These are phyloP conservation scores for Rhizopus arrhizus DNA, from an alignment of 371 early-diverging fungal species.

Conservation along the genomic window DNA sequence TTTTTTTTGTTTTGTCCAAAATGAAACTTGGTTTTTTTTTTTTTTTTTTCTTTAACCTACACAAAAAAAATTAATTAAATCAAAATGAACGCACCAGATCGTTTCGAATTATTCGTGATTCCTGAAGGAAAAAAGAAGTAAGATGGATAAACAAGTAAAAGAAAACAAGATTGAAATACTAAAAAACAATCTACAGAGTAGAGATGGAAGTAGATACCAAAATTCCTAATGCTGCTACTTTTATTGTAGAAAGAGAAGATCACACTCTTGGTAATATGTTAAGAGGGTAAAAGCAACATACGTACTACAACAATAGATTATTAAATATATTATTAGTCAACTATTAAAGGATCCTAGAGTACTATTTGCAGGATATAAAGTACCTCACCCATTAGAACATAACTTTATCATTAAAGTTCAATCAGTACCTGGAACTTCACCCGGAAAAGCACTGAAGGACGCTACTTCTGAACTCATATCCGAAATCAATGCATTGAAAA, in stretches of 20 bases:
- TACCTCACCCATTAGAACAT: slow-evolving; percentile 98
- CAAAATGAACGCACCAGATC: slow-evolving; percentile 89
- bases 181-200: slow-evolving; percentile 54
- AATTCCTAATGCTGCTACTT: slow-evolving; percentile 93
- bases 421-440: slow-evolving; percentile 84
- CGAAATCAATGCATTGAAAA: slow-evolving; percentile 80
- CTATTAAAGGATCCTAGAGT: slow-evolving; percentile 91
- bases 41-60: no score
- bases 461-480: slow-evolving; percentile 79
- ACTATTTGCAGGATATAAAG: slow-evolving; percentile 95
- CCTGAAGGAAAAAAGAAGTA: slow-evolving; percentile 91
- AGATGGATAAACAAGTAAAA: slow-evolving; percentile 3
- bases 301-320: neutral
- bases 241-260: slow-evolving; percentile 94
- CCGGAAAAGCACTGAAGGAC: slow-evolving; percentile 77
- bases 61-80: no score
- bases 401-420: slow-evolving; percentile 88
- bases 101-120: slow-evolving; percentile 86
- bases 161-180: neutral
- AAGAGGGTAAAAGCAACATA: slow-evolving; percentile 68
- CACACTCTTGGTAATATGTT: slow-evolving; percentile 96
- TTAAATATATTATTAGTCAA: slow-evolving; percentile 57
- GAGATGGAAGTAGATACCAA: slow-evolving; percentile 86
- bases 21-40: no score
- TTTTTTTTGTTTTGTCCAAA: no score